A percentile compares a stretch with the other conserved stretches of the same genome.
Evolutionary conservation across 345 rosid species (phyloP).

Genomic region (Aethionema arabicum): DNA sequence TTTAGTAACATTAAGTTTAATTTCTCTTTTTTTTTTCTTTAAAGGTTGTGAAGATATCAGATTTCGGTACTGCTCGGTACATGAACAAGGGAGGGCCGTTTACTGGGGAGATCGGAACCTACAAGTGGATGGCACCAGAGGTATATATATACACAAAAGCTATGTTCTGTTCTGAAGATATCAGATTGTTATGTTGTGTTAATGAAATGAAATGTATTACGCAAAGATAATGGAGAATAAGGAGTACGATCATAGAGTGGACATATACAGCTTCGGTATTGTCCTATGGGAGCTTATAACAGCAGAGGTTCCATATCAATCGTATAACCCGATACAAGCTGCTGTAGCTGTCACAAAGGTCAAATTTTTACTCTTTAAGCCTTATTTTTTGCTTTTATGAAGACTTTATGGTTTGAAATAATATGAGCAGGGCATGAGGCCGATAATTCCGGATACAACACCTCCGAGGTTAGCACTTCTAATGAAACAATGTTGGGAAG

Average conservation of each 20-base stretch:
- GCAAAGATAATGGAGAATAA: conserved; percentile 70
- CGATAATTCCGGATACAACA: conserved; percentile 51
- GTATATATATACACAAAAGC: conserved; percentile 37
- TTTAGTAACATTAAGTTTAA: background rate
- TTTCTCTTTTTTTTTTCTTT: conserved; percentile 28
- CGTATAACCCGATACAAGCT: conserved; percentile 73
- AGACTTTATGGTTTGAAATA: background rate
- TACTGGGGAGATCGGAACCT: conserved; percentile 86
- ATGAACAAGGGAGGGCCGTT: conserved; percentile 64
- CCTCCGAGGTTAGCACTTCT: conserved; percentile 52
- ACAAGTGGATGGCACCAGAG: conserved; percentile 95
- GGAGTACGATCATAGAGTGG: conserved; percentile 71
- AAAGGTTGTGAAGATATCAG: conserved; percentile 77
- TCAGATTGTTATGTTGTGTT: no score
- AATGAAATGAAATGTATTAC: background rate
- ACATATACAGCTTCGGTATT: conserved; percentile 72
- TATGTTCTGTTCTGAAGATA: no score
- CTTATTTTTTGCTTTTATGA: background rate
- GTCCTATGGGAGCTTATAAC: conserved; percentile 81
- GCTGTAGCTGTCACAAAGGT: conserved; percentile 85
- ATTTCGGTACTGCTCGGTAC: conserved; percentile 81
- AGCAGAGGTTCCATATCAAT: conserved; percentile 69
- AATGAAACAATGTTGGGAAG: conserved; percentile 80
- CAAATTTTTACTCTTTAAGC: background rate
- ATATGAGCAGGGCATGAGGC: conserved; percentile 59